phyloP scores from a whole-genome alignment of 495 filamentous ascomycete genomes.

The Polyplosphaeria fusca region DNA sequence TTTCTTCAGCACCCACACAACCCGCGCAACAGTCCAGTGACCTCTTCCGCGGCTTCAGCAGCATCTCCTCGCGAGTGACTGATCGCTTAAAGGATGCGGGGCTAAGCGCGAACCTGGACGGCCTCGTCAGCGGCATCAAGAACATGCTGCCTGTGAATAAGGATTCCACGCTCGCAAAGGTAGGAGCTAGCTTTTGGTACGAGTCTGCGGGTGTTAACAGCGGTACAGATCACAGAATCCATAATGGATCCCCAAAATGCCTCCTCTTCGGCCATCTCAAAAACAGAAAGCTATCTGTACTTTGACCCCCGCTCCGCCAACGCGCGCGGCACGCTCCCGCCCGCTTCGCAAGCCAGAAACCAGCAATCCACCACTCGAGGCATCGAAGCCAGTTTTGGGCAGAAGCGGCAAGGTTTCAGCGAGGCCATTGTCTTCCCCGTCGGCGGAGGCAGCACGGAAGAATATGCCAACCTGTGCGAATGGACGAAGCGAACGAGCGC shows the following conservation, averaged over 20 bases:
- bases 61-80: conserved; percentile 84
- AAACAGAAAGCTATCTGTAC: conserved; percentile 98
- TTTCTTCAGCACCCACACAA: conserved; percentile 77
- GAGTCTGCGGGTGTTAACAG: no score
- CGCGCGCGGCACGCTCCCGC: conserved; percentile 88
- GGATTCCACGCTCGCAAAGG: conserved; percentile 94
- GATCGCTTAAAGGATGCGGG: conserved; percentile 91
- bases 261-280: conserved; percentile 86
- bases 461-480: conserved; percentile 96
- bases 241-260: conserved; percentile 95
- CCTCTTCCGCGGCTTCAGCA: conserved; percentile 84
- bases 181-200: no score
- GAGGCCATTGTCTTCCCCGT: conserved; percentile 97
- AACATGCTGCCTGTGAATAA: conserved; percentile 95
- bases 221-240: conserved; percentile 93
- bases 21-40: conserved; percentile 61
- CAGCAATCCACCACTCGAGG: conserved; percentile 49
- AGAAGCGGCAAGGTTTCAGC: conserved; percentile 86
- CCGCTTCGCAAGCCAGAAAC: conserved; percentile 51
- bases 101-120: conserved; percentile 87
- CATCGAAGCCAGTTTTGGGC: conserved; percentile 84
- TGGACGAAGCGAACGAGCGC: conserved; percentile 78
- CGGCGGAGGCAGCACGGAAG: conserved; percentile 96
- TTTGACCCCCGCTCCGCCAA: conserved; percentile 93
- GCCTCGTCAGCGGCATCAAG: conserved; percentile 95